Evolutionary conservation across 2,329 filamentous ascomycete genomes (phyloP).

Genomic region (Arthrobotrys musiformis): DNA sequence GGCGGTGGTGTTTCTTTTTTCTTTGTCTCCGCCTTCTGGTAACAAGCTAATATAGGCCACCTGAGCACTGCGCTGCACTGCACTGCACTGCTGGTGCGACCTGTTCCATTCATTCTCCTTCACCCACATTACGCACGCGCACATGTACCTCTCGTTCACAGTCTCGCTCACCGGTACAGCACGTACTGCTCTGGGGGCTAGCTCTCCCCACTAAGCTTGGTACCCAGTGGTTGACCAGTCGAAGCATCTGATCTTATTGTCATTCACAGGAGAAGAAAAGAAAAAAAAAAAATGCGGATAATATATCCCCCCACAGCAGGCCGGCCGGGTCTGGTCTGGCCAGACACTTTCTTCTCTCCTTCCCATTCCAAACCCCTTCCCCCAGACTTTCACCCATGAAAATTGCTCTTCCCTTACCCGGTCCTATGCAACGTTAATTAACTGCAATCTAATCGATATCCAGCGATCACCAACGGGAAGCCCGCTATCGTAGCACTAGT

Average conservation of each 20-base stretch:
- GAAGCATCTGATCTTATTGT: not conserved
- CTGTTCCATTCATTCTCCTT: not conserved
- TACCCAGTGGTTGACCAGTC: not conserved
- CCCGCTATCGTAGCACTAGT: conserved; percentile 7
- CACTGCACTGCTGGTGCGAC: conserved; percentile 1
- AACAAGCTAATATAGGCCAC: not conserved
- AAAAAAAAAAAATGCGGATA: not conserved
- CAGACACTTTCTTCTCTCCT: conserved; percentile 38
- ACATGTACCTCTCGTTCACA: not conserved
- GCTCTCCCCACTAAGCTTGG: not conserved
- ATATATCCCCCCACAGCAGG: conserved; percentile 31
- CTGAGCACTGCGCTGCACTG: not conserved
- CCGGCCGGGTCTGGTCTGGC: conserved; percentile 40
- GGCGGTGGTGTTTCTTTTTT: not conserved
- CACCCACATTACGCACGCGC: too few relatives aligned
- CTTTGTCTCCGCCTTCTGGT: not conserved
- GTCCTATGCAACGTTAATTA: too few relatives aligned
- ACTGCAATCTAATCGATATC: conserved; percentile 26
- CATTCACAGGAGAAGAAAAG: not conserved
- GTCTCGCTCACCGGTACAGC: too few relatives aligned
- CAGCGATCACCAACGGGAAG: conserved; percentile 11
- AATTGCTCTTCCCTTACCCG: conserved; percentile 10
- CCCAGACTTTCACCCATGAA: conserved; percentile 42
- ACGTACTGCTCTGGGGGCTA: not conserved
- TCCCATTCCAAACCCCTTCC: conserved; percentile 16